phyloP scores from a whole-genome alignment of 768 basidiomycete species.

The Leucosporidium creatinivorum region DNA sequence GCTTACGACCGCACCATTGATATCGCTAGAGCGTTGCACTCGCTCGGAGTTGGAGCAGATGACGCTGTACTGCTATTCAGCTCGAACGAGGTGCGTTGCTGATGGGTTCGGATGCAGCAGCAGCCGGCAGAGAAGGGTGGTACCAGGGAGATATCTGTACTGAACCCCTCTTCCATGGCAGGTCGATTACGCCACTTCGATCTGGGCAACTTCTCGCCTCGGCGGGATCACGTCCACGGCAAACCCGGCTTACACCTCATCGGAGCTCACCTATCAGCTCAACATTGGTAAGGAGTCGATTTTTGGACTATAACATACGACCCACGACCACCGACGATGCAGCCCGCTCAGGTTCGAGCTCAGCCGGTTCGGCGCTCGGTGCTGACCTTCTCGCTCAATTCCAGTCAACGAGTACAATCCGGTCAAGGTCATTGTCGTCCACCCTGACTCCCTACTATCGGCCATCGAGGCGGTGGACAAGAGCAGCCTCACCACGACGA shows the following conservation, averaged over 20 bases:
- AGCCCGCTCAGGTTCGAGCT: no score
- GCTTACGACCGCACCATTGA: conserved; percentile 8
- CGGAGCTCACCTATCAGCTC: conserved; percentile 23
- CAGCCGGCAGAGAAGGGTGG: no score
- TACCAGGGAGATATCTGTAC: no score
- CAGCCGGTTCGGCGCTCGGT: no score
- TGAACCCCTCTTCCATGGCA: background rate
- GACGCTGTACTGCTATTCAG: conserved; percentile 10
- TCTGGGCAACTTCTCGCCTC: conserved; percentile 9
- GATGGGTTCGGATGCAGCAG: background rate
- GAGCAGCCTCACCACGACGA: background rate
- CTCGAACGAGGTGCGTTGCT: conserved; percentile 9
- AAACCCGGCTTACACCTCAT: conserved; percentile 19
- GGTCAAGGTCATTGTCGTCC: conserved; percentile 13
- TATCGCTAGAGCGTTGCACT: conserved; percentile 16
- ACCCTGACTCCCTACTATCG: conserved; percentile 14
- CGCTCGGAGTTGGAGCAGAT: background rate
- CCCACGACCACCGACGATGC: no score
- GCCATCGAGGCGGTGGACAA: conserved; percentile 23
- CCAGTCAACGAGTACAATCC: conserved; percentile 15
- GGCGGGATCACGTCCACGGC: conserved; percentile 17
- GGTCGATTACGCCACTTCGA: conserved; percentile 14
- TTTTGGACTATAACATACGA: no score
- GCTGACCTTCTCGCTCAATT: background rate
- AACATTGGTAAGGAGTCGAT: conserved; percentile 3